Percentiles rank a stretch among this genome's conserved stretches.
These are phyloP conservation scores for Clavispora vitiphila DNA, from an alignment of 805 yeast species.

Conservation along the genomic window DNA sequence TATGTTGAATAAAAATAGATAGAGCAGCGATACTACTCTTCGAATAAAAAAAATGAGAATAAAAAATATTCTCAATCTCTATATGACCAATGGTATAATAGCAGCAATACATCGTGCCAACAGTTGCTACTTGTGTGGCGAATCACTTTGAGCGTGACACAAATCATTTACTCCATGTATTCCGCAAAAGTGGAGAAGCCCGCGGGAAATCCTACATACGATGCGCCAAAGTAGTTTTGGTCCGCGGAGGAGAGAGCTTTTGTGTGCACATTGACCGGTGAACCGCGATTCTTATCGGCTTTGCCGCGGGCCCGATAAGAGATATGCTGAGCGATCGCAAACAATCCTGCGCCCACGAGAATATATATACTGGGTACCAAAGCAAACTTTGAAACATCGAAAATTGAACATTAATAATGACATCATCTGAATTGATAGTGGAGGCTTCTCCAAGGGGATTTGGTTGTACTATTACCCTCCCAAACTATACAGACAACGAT, in stretches of 20 bases:
- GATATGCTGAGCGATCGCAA: background rate
- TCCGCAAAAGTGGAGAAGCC: background rate
- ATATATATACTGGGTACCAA: background rate
- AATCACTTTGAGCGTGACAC: no score
- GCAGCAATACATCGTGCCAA: no score
- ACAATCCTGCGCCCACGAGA: background rate
- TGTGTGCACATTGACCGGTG: background rate
- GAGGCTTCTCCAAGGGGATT: conserved; percentile 25
- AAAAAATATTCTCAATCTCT: no score
- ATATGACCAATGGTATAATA: no score
- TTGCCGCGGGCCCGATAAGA: conserved; percentile 2
- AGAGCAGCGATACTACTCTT: no score
- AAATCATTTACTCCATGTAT: background rate
- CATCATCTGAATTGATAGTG: conserved; percentile 5
- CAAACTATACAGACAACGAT: conserved; percentile 60
- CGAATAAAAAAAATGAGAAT: no score
- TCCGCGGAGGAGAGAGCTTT: background rate
- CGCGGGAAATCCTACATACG: background rate
- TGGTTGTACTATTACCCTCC: conserved; percentile 67
- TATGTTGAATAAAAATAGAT: no score
- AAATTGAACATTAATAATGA: background rate
- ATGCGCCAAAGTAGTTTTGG: background rate
- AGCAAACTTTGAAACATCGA: background rate
- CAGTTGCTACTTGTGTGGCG: no score
- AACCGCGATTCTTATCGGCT: background rate